A percentile compares a stretch with the other conserved stretches of the same genome.
These are phyloP conservation scores for Colletotrichum sublineola DNA, from an alignment of 2,329 filamentous ascomycete genomes.

Conservation along the genomic window DNA sequence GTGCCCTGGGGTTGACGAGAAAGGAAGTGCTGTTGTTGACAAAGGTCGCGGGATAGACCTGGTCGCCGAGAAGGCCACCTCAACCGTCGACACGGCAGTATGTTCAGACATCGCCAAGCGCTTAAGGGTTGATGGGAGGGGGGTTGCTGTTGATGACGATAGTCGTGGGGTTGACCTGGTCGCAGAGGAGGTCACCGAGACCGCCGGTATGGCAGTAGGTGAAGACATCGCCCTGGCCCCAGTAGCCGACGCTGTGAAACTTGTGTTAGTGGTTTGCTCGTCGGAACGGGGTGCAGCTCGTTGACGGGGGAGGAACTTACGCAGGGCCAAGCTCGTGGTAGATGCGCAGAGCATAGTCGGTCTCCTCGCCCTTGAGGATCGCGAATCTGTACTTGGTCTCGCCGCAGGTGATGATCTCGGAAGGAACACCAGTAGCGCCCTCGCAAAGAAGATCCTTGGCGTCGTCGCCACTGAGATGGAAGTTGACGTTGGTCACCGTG, in stretches of 20 bases:
- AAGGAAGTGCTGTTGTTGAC: slow-evolving; percentile 37
- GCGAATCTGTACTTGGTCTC: slow-evolving; percentile 49
- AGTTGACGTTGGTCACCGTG: slow-evolving; percentile 42
- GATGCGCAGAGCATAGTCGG: slow-evolving; percentile 44
- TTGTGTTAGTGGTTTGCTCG: neutral
- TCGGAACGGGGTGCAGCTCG: neutral
- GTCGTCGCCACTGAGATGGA: slow-evolving; percentile 45
- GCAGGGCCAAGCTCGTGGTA: slow-evolving; percentile 45
- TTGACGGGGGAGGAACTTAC: slow-evolving; percentile 41
- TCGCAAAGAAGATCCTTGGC: slow-evolving; percentile 42
- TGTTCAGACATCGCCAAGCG: slow-evolving; percentile 38
- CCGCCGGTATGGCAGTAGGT: slow-evolving; percentile 45
- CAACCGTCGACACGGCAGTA: slow-evolving; percentile 44
- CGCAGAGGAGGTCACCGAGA: slow-evolving; percentile 43
- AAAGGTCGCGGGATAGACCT: slow-evolving; percentile 42
- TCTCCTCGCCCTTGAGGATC: slow-evolving; percentile 40
- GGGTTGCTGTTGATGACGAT: slow-evolving; percentile 43
- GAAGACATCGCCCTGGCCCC: slow-evolving; percentile 42
- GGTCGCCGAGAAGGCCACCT: slow-evolving; percentile 43
- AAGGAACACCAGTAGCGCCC: slow-evolving; percentile 42
- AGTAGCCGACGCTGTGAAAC: slow-evolving; percentile 40
- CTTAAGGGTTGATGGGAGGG: slow-evolving; percentile 24
- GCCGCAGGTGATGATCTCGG: slow-evolving; percentile 46
- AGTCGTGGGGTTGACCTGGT: slow-evolving; percentile 40
- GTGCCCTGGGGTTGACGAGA: slow-evolving; percentile 1